Evolutionary conservation across 139 green algal species (phyloP).

Genomic region (Coelastrella sp.): DNA sequence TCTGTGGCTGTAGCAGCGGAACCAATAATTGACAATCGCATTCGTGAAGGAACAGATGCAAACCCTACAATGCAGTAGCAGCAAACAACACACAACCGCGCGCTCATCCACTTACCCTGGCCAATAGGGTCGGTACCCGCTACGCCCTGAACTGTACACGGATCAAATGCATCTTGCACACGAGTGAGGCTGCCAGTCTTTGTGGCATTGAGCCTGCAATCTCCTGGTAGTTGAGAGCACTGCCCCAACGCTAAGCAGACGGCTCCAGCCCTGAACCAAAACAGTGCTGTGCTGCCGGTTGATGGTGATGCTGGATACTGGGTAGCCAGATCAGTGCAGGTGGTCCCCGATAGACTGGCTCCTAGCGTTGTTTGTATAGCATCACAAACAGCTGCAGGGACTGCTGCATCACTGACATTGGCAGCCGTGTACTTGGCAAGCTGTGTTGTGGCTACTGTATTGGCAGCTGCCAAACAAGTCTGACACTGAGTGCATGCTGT

Average conservation of each 20-base stretch:
- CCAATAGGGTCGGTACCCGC: neutral
- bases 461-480: neutral
- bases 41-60: neutral
- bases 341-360: neutral
- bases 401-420: neutral
- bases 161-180: neutral
- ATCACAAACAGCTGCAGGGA: neutral
- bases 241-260: neutral
- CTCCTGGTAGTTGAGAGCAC: neutral
- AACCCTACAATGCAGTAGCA: neutral
- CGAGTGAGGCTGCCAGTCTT: neutral
- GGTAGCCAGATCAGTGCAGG: neutral
- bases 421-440: neutral
- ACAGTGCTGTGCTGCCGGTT: neutral
- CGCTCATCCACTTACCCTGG: neutral
- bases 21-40: too few relatives aligned
- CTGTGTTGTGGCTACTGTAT: neutral
- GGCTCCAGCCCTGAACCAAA: conserved; percentile 3
- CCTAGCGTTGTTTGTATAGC: neutral
- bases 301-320: neutral
- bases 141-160: conserved; percentile 28
- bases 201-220: neutral
- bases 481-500: neutral
- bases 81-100: neutral
- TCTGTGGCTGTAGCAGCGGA: neutral